Conservation (phyloP, 225 moss, liverwort and hornwort genomes). For the Marchantia polymorpha region DNA sequence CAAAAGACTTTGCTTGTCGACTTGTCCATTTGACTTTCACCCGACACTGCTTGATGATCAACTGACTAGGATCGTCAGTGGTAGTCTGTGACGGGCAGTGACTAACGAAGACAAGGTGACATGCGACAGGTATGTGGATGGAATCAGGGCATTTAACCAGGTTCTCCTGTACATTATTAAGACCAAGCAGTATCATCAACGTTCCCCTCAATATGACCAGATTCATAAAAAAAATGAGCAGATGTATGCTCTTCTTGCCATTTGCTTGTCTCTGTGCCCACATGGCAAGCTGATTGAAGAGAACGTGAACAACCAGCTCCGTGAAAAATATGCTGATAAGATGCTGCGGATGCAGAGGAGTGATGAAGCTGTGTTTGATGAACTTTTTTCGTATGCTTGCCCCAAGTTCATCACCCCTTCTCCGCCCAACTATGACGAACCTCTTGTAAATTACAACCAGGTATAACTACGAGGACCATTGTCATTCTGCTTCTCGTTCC, state of each 20-base stretch:
- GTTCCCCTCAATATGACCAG: slow-evolving; percentile 88
- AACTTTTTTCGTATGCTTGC: slow-evolving; percentile 90
- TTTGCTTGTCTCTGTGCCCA: slow-evolving; percentile 80
- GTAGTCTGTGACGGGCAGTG: no score
- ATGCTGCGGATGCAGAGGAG: slow-evolving; percentile 95
- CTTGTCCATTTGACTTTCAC: no score
- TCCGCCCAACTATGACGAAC: slow-evolving; percentile 90
- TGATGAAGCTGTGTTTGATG: slow-evolving; percentile 91
- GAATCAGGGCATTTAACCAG: slow-evolving; percentile 86
- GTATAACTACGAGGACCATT: slow-evolving; percentile 19
- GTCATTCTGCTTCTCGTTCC: background rate
- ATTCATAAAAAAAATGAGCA: slow-evolving; percentile 97
- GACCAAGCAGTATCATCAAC: slow-evolving; percentile 94
- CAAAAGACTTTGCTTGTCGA: no score
- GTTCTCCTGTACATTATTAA: slow-evolving; percentile 84
- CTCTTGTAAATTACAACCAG: slow-evolving; percentile 91
- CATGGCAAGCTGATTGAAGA: slow-evolving; percentile 88
- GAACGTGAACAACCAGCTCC: slow-evolving; percentile 88
- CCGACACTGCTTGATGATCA: no score
- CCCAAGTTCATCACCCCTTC: slow-evolving; percentile 97
- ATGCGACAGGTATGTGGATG: slow-evolving; percentile 68
- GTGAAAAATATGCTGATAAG: slow-evolving; percentile 94
- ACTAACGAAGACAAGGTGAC: no score
- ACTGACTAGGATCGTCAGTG: no score
- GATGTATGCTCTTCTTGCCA: slow-evolving; percentile 94